A percentile compares a stretch with the other conserved stretches of the same genome.
phyloP scores from a whole-genome alignment of 164 flowering plant genomes.

The Amborella trichopoda region DNA sequence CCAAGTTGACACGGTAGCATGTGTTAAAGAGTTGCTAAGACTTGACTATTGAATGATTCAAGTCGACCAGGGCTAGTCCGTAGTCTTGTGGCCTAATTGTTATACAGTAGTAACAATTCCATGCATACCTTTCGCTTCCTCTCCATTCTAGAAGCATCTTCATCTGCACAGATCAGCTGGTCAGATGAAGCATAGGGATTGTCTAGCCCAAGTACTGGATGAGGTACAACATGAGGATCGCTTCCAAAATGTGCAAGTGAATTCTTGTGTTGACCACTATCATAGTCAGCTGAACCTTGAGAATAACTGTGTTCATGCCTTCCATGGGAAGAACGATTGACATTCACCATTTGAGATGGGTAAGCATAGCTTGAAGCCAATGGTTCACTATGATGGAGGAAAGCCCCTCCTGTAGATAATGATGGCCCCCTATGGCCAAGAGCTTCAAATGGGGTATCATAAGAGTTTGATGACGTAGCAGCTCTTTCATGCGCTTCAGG shows the following conservation, averaged over 20 bases:
- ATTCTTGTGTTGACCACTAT: constrained; percentile 25
- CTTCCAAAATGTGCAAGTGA: constrained; percentile 22
- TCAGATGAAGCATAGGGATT: constrained; percentile 40
- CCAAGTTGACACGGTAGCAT: no score
- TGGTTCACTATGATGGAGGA: constrained; percentile 40
- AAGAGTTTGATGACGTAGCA: constrained; percentile 29
- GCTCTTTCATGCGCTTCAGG: constrained; percentile 48
- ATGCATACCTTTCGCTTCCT: constrained; percentile 75
- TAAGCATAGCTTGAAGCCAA: constrained; percentile 29
- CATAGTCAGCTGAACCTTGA: constrained; percentile 42
- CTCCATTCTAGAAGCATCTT: constrained; percentile 43
- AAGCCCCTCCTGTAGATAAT: constrained; percentile 27
- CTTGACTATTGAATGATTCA: no score
- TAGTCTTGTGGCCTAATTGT: no score
- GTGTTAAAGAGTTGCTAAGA: no score
- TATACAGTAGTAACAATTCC: no score
- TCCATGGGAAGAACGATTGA: constrained; percentile 40
- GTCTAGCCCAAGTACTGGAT: constrained; percentile 34
- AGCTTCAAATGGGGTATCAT: constrained; percentile 35
- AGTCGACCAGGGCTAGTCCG: no score
- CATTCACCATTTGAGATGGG: constrained; percentile 32
- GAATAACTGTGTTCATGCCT: constrained; percentile 29
- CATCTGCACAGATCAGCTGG: constrained; percentile 29
- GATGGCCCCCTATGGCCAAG: constrained; percentile 31
- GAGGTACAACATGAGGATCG: constrained; percentile 38